Evolutionary conservation across 2,329 filamentous ascomycete genomes (phyloP).

Genomic region (Cercospora janseana): DNA sequence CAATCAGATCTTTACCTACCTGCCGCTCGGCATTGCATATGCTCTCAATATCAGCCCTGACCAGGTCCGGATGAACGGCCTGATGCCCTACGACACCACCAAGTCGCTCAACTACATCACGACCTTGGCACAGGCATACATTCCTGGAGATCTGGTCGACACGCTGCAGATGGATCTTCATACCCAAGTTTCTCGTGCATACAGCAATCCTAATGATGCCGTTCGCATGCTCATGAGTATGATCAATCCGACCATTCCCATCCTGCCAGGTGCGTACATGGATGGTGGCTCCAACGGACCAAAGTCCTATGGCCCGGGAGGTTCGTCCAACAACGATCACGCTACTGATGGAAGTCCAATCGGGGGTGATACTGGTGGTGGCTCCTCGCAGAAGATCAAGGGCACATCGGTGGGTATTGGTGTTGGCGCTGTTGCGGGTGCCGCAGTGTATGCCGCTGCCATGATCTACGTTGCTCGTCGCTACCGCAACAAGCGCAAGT

Average conservation of each 20-base stretch:
- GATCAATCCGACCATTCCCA: slow-evolving; percentile 80
- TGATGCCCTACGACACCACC: slow-evolving; percentile 74
- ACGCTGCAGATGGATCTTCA: slow-evolving; percentile 67
- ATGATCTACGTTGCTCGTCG: slow-evolving; percentile 92
- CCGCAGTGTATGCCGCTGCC: slow-evolving; percentile 83
- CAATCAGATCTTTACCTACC: slow-evolving; percentile 77
- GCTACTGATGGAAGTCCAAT: slow-evolving; percentile 50
- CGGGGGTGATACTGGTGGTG: slow-evolving; percentile 50
- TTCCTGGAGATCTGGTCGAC: slow-evolving; percentile 48
- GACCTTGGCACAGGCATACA: slow-evolving; percentile 62
- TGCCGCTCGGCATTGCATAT: slow-evolving; percentile 69
- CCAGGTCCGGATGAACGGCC: slow-evolving; percentile 65
- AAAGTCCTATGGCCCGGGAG: slow-evolving; percentile 42
- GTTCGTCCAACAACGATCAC: slow-evolving; percentile 32
- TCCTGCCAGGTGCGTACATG: slow-evolving; percentile 52
- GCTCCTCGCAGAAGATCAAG: slow-evolving; percentile 57
- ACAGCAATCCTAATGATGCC: slow-evolving; percentile 66
- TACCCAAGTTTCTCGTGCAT: slow-evolving; percentile 69
- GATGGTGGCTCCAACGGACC: slow-evolving; percentile 41
- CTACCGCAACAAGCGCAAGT: slow-evolving; percentile 73
- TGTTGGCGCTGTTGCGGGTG: slow-evolving; percentile 72
- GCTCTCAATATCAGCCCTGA: slow-evolving; percentile 53
- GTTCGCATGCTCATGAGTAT: slow-evolving; percentile 70
- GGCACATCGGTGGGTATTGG: slow-evolving; percentile 69
- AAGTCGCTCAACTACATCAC: slow-evolving; percentile 72